phyloP scores from a whole-genome alignment of 306 rosid genomes.

The Cucurbita ficifolia region DNA sequence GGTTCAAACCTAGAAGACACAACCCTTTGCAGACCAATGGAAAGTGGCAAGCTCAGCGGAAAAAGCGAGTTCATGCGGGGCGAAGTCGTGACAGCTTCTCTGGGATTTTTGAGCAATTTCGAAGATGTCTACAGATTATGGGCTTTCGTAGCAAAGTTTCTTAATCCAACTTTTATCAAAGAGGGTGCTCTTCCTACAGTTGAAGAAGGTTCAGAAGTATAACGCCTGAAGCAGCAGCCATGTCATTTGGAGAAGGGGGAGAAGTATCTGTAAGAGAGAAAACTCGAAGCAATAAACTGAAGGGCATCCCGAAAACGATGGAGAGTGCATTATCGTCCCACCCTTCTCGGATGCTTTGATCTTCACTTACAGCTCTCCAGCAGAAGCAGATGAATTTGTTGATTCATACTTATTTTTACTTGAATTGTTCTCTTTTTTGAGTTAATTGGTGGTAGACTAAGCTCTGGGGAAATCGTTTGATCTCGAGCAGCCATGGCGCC shows the following conservation, averaged over 20 bases:
- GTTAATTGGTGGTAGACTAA: slow-evolving; percentile 37
- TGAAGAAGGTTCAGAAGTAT: slow-evolving; percentile 41
- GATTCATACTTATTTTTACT: slow-evolving; percentile 44
- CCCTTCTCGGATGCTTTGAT: slow-evolving; percentile 13
- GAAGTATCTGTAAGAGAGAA: slow-evolving; percentile 6
- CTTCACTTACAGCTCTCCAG: slow-evolving; percentile 17
- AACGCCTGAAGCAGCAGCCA: slow-evolving; percentile 7
- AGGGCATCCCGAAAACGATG: slow-evolving; percentile 9
- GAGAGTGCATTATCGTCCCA: slow-evolving; percentile 16
- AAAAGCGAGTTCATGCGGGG: slow-evolving; percentile 55
- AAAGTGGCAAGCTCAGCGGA: slow-evolving; percentile 40
- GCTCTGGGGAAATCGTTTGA: slow-evolving; percentile 23
- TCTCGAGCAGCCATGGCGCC: neutral
- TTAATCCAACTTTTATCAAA: slow-evolving; percentile 47
- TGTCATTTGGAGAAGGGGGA: slow-evolving; percentile 9
- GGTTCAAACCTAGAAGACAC: slow-evolving; percentile 19
- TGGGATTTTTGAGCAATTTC: slow-evolving; percentile 76
- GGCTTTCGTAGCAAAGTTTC: slow-evolving; percentile 85
- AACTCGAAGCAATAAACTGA: neutral
- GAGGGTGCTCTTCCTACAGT: slow-evolving; percentile 65
- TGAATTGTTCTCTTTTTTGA: slow-evolving; percentile 25
- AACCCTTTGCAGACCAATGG: slow-evolving; percentile 44
- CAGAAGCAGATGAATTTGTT: slow-evolving; percentile 42
- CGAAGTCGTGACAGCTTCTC: slow-evolving; percentile 84
- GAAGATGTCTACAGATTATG: slow-evolving; percentile 88